Conservation (phyloP, 202 grass and related monocot species). For the Digitaria exilis region DNA sequence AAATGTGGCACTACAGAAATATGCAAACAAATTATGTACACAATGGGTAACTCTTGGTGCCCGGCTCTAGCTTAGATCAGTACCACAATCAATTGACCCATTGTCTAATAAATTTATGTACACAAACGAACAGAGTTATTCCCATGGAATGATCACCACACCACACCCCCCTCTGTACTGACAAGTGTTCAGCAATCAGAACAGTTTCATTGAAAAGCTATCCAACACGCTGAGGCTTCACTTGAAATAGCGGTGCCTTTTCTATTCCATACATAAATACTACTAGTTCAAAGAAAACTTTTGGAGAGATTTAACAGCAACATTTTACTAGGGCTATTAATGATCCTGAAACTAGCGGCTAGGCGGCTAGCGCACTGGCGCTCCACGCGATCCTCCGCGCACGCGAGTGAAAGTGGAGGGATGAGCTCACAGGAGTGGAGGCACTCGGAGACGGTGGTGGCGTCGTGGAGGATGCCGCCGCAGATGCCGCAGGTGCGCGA, state of each 20-base stretch:
- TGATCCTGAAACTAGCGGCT: neutral
- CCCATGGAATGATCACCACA: neutral
- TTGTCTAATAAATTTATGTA: neutral
- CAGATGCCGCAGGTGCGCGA: no score
- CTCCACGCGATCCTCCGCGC: neutral
- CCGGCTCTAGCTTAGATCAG: neutral
- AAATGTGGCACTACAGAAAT: neutral
- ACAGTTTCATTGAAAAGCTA: neutral
- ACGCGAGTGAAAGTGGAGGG: no score
- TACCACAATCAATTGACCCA: neutral
- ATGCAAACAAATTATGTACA: neutral
- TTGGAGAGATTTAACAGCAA: neutral
- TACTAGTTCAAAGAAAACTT: neutral
- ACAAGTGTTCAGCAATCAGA: neutral
- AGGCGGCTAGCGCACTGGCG: neutral
- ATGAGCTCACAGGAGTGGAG: conserved; percentile 64
- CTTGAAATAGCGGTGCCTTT: neutral
- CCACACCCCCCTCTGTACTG: neutral
- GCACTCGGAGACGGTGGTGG: conserved; percentile 73
- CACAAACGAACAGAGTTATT: neutral
- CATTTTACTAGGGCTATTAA: neutral
- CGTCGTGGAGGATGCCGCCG: no score
- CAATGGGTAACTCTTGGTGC: neutral
- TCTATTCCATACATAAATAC: neutral
- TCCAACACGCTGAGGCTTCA: neutral